Conservation (phyloP, 2,329 filamentous ascomycete genomes). For the Fusarium sp. region DNA sequence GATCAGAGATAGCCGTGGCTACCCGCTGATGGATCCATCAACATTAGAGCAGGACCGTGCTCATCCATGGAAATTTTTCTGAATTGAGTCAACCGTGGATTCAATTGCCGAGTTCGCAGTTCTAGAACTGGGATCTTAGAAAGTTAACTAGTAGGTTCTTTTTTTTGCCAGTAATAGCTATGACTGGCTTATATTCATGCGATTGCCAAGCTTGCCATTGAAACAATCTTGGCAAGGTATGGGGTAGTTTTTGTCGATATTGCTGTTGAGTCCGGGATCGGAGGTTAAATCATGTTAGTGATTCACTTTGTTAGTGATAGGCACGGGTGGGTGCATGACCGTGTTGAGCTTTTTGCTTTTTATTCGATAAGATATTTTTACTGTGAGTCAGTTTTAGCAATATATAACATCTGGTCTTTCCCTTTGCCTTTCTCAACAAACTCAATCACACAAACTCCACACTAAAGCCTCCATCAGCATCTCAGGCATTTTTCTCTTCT, state of each 20-base stretch:
- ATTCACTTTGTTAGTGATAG: constrained; percentile 16
- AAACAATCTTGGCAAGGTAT: not conserved
- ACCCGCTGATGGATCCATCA: not conserved
- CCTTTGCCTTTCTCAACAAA: not conserved
- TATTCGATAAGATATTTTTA: not conserved
- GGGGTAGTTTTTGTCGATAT: not conserved
- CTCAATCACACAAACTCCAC: not conserved
- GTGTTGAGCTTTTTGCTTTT: constrained; percentile 8
- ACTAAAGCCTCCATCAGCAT: not conserved
- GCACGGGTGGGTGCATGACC: not conserved
- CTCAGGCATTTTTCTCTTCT: not conserved
- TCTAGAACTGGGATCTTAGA: not conserved
- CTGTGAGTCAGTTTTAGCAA: constrained; percentile 7
- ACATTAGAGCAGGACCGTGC: not conserved
- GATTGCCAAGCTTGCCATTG: not conserved
- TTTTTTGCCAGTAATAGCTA: not conserved
- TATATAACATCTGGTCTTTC: not conserved
- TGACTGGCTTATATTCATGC: not conserved
- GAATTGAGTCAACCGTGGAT: constrained; percentile 10
- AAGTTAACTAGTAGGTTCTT: not conserved
- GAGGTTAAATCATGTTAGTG: constrained; percentile 26
- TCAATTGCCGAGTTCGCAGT: constrained; percentile 18
- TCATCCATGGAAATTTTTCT: not conserved
- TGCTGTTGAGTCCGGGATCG: constrained; percentile 1
- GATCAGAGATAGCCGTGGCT: constrained; percentile 7